Evolutionary conservation across 2,329 filamentous ascomycete genomes (phyloP), one percentile per base, ranked within the genome.

Genomic region (Aureobasidium sp.): DNA sequence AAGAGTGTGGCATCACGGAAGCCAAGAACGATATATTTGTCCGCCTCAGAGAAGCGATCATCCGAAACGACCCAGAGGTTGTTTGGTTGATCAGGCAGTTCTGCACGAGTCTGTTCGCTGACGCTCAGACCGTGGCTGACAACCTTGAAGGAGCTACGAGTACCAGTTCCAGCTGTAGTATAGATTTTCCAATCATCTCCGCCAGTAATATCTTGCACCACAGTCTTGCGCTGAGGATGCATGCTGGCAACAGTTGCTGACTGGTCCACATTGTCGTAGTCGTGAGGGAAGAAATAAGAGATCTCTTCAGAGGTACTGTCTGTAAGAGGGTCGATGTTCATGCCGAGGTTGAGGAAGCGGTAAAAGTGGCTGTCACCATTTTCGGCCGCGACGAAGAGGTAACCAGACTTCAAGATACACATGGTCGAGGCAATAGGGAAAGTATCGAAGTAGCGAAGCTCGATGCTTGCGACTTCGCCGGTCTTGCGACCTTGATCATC

Each of bases 121-220:
- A 97, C 92, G 69, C 96, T 89, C 36, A 99, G 77, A 6, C 93
- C 94, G 73, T 99, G 92, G 72, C 94, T 94, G 61, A 97, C 82
- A 51, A 88, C 96, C 67, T 93, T 85, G 78, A 99, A 97, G 7
- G 88, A 88, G 74, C 93, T 97, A 66, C 90, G 84, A 48, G 92
- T 90, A 10, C 93, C 91, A 63, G 89, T 89, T 10, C 95, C 94
- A 71, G 90, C 95, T 44, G 96, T 85, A 0, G 92, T 88, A 75
- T 97, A 99, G 27, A 99, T 96, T 71, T 99, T 95, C 13, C 94
- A 94, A 5, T 93, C 92, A 73, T 97, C 94, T 67, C 97, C 94
- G 50, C 90, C 87, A 0, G 89, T 91, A 34, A 97, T 78, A 68
- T 99, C 97, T 51, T 89, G 89, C 29, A 99, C 86, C 73, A 96